Percentiles rank a stretch among this genome's conserved stretches.
phyloP scores from a whole-genome alignment of 345 rosid genomes.

The Salix udensis region DNA sequence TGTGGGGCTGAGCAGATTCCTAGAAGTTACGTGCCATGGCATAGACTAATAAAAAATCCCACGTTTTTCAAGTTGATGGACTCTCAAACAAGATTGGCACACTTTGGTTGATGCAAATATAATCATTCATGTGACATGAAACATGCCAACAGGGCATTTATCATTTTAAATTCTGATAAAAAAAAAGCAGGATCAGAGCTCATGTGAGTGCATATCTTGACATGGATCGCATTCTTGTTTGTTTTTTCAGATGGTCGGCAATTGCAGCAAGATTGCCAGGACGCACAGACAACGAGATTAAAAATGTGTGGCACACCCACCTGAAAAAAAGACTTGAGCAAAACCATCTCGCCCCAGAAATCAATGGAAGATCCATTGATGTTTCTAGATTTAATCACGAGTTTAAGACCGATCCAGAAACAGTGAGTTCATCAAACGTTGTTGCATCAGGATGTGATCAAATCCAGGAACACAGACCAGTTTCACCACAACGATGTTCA shows the following conservation, averaged over 20 bases:
- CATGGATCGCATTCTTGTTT: neutral
- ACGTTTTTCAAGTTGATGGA: neutral
- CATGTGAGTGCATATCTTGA: neutral
- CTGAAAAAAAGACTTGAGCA: constrained; percentile 59
- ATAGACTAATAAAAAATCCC: neutral
- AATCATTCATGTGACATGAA: constrained; percentile 18
- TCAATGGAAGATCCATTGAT: neutral
- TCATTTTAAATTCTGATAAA: neutral
- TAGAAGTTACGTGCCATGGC: neutral
- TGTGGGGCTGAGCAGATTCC: constrained; percentile 28
- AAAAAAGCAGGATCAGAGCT: neutral
- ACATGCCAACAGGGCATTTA: neutral
- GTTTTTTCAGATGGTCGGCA: constrained; percentile 63
- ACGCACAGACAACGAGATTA: constrained; percentile 81
- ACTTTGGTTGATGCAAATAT: constrained; percentile 5
- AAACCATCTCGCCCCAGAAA: neutral
- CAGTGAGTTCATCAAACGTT: constrained; percentile 1
- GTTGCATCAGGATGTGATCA: constrained; percentile 3
- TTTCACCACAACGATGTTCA: constrained; percentile 19
- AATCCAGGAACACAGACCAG: neutral
- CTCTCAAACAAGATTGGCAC: constrained; percentile 15
- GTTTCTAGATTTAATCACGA: constrained; percentile 1
- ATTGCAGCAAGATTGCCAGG: constrained; percentile 79
- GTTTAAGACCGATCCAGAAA: neutral
- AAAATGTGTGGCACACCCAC: constrained; percentile 83